These are phyloP conservation scores for Austroboletus eburneus DNA, from an alignment of 768 basidiomycete genomes.

Conservation along the genomic window DNA sequence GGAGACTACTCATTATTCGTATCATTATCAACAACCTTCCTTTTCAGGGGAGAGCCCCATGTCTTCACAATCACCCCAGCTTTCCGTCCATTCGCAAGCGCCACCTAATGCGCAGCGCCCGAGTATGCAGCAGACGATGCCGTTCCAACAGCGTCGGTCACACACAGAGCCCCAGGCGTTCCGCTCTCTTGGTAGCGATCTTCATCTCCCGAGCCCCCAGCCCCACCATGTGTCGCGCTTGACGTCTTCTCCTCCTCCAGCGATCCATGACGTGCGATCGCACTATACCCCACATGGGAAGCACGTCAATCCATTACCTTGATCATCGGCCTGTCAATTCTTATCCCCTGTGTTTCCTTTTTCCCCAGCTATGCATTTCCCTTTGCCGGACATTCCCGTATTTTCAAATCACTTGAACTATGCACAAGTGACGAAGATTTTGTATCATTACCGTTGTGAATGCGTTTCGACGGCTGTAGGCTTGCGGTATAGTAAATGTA, in stretches of 20 bases:
- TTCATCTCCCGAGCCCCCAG: conserved; percentile 45
- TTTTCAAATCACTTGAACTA: conserved; percentile 25
- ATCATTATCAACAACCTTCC: conserved; percentile 48
- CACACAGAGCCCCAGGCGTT: conserved; percentile 55
- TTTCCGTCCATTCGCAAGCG: conserved; percentile 34
- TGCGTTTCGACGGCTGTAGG: conserved; percentile 19
- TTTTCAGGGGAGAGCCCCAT: conserved; percentile 43
- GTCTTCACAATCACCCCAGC: conserved; percentile 41
- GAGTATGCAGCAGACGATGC: conserved; percentile 40
- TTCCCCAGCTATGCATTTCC: conserved; percentile 13
- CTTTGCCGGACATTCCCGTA: conserved; percentile 26
- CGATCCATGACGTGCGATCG: conserved; percentile 33
- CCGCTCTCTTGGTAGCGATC: conserved; percentile 44
- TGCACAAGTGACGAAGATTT: conserved; percentile 23
- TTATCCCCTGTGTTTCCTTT: conserved; percentile 16
- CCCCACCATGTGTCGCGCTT: conserved; percentile 40
- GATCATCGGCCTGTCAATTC: conserved; percentile 25
- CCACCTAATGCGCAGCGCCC: conserved; percentile 34
- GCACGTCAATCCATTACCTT: conserved; percentile 45
- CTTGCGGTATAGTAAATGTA: conserved; percentile 32
- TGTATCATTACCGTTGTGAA: conserved; percentile 33
- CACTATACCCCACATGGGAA: conserved; percentile 42
- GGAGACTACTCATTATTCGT: conserved; percentile 47
- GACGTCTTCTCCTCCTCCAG: conserved; percentile 41
- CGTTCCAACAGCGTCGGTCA: conserved; percentile 55